Conservation (phyloP, 75 land plant species). For the Cryptomeria japonica region DNA sequence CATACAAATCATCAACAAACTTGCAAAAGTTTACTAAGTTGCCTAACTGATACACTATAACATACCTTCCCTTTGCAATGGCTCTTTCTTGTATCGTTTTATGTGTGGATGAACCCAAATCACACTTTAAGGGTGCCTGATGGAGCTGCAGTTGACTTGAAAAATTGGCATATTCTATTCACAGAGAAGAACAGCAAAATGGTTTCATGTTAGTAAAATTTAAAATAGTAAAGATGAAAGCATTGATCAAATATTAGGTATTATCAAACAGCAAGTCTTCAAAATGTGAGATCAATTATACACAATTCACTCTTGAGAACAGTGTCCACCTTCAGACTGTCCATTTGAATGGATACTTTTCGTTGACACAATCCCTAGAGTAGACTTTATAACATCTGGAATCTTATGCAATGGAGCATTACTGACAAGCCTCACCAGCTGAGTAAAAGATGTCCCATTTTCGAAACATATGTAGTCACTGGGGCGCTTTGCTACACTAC, state of each 20-base stretch:
- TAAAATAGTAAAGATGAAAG: background rate
- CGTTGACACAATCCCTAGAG: background rate
- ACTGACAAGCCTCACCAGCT: constrained; percentile 23
- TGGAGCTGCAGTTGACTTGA: background rate
- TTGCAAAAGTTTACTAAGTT: too few relatives aligned
- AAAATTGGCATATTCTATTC: background rate
- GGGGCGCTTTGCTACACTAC: constrained; percentile 46
- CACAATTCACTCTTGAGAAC: background rate
- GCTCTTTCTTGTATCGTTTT: background rate
- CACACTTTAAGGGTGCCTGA: background rate
- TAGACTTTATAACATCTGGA: background rate
- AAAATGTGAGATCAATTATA: background rate
- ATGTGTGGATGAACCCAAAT: background rate
- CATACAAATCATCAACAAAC: background rate
- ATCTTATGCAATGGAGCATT: background rate
- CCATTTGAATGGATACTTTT: background rate
- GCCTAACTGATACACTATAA: constrained; percentile 1
- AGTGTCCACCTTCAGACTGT: background rate
- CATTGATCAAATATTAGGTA: background rate
- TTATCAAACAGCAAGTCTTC: background rate
- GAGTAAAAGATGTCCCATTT: constrained; percentile 31
- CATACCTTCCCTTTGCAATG: background rate
- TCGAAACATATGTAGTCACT: constrained; percentile 45
- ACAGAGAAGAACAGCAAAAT: background rate
- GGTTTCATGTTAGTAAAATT: background rate